Evolutionary conservation across 257 asterid species (phyloP), one percentile per base, ranked within the genome.

Genomic region (Phtheirospermum japonicum): DNA sequence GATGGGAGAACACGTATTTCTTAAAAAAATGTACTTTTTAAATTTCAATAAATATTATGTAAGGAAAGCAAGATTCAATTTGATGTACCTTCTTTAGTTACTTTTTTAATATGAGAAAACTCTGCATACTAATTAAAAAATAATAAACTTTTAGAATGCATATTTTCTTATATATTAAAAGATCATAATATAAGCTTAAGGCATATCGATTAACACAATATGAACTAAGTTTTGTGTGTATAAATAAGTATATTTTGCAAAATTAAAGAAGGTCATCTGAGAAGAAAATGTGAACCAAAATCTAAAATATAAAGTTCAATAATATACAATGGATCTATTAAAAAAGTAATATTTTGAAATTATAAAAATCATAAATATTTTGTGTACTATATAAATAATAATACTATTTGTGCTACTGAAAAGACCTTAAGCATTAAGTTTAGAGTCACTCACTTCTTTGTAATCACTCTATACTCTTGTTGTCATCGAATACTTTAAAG

Each of bases 51-150:
- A 16, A 46, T 7, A 13, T 4, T 48, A 45, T 45, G 19, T 13
- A 45, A 16, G 17, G 28, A 49, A 49, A 51, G 57, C 14, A 51
- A 51, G 32, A 50, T 42, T 50, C n/a, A 33, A 32, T 4, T 34
- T 9, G 49, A 59, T 59, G 40, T 49, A 46, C 43, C 33, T 37
- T 37, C 20, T 53, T 37, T 4, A 46, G 7, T 54, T 69, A 54
- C 16, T 43, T 11, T 26, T 60, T 54, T 39, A 39, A 50, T 28
- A 39, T 46, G 49, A 60, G 40, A 40, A 18, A 52, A 69, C 3
- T 40, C 17, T 42, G 14, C 33, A 53, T 53, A 54, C 28, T n/a
- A 10, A 61, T 53, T 4, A 33, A 53, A 69, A 19, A 46, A 0
- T 4, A 5, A 5, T 5, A 48, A 43, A 20, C 34, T 33, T 48